Evolutionary conservation across 257 asterid genomes (phyloP).

Genomic region (Lavandula angustifolia): DNA sequence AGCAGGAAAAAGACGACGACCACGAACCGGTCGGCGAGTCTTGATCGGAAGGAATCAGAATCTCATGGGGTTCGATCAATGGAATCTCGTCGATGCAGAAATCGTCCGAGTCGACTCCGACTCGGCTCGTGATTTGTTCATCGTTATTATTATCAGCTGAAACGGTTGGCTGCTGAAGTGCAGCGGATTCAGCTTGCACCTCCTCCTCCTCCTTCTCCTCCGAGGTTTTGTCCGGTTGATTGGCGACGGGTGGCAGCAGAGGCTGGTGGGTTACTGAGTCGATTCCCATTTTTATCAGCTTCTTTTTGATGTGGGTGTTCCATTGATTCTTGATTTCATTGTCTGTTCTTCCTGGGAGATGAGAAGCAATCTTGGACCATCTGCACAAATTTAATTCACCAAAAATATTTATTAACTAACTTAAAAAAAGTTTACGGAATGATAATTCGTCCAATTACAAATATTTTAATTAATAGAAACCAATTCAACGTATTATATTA

Average conservation of each 20-base stretch:
- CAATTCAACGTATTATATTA: too few species aligned
- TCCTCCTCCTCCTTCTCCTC: background rate
- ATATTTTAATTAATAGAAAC: too few species aligned
- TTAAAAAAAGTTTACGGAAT: too few species aligned
- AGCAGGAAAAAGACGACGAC: slow-evolving; percentile 11
- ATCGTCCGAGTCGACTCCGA: slow-evolving; percentile 35
- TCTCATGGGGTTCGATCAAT: slow-evolving; percentile 60
- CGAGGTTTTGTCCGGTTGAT: background rate
- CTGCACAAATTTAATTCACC: too few species aligned
- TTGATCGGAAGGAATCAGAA: slow-evolving; percentile 38
- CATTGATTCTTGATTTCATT: slow-evolving; percentile 38
- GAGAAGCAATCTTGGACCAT: too few species aligned
- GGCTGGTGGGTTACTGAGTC: slow-evolving; percentile 50
- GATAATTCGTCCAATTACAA: too few species aligned
- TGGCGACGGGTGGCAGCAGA: slow-evolving; percentile 29
- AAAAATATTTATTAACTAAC: too few species aligned
- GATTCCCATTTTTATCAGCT: slow-evolving; percentile 47
- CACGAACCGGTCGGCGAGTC: slow-evolving; percentile 39
- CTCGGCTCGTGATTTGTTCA: background rate
- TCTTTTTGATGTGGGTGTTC: slow-evolving; percentile 51
- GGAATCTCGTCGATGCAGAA: slow-evolving; percentile 79
- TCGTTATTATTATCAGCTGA: background rate
- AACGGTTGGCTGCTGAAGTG: slow-evolving; percentile 3
- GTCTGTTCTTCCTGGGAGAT: too few species aligned
- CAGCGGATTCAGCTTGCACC: background rate